These are phyloP conservation scores for Corymbia citriodora DNA, from an alignment of 441 rosid genomes.

Conservation along the genomic window DNA sequence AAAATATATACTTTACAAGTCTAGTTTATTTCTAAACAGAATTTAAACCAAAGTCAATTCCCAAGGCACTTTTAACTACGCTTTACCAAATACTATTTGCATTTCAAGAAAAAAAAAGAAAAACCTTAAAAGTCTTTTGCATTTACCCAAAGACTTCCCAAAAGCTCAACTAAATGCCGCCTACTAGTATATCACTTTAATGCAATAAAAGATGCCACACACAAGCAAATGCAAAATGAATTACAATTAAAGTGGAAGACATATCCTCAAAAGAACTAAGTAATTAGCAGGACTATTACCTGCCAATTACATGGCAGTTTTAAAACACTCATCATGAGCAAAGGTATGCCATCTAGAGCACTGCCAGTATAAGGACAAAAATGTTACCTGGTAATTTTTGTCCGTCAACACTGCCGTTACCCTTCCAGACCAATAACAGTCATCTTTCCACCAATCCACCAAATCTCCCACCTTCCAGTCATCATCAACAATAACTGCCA, in stretches of 20 bases:
- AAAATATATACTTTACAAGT: background rate
- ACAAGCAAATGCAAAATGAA: background rate
- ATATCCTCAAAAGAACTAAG: background rate
- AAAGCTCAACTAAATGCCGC: background rate
- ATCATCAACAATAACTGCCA: conserved; percentile 34
- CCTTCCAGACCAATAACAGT: conserved; percentile 70
- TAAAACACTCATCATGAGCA: background rate
- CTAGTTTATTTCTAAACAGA: background rate
- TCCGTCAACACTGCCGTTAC: conserved; percentile 28
- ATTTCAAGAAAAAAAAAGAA: background rate
- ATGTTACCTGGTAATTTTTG: conserved; percentile 40
- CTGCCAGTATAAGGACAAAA: background rate
- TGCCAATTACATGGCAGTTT: background rate
- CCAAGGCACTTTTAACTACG: background rate
- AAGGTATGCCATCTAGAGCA: background rate
- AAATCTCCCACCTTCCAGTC: conserved; percentile 71
- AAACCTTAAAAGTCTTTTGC: background rate
- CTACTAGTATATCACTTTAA: background rate
- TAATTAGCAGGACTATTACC: background rate
- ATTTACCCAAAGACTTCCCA: background rate
- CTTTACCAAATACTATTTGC: background rate
- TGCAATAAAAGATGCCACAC: background rate
- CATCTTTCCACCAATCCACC: conserved; percentile 74
- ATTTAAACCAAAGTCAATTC: background rate
- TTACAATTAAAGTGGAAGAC: background rate